Conservation (phyloP, 2,329 filamentous ascomycete genomes). For the Phoma herbarum region DNA sequence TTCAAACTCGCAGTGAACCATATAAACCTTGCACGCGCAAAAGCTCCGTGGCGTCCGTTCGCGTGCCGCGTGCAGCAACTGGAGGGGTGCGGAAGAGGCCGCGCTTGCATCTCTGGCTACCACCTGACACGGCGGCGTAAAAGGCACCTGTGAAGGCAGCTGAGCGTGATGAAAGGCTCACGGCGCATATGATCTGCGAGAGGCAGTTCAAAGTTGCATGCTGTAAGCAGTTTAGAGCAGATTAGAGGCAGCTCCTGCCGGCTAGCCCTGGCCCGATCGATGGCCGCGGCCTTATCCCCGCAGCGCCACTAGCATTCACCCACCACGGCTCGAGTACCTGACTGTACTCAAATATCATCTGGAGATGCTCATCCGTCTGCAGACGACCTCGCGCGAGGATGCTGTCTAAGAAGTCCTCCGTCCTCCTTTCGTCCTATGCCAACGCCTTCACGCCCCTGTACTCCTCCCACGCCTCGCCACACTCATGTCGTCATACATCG, state of each 20-base stretch:
- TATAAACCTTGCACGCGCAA: slow-evolving; percentile 10
- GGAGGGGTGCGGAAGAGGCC: slow-evolving; percentile 25
- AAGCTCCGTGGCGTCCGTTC: slow-evolving; percentile 15
- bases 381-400: slow-evolving; percentile 42
- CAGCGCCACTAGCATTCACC: slow-evolving; percentile 16
- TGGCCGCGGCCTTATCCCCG: slow-evolving; percentile 12
- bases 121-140: slow-evolving; percentile 31
- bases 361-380: slow-evolving; percentile 36
- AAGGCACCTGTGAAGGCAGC: neutral
- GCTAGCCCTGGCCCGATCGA: slow-evolving; percentile 5
- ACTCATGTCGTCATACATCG: slow-evolving; percentile 54
- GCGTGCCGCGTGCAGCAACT: slow-evolving; percentile 11
- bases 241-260: slow-evolving; percentile 1
- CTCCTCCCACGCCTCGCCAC: slow-evolving; percentile 33
- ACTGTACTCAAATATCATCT: slow-evolving; percentile 16
- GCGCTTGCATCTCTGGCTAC: slow-evolving; percentile 27
- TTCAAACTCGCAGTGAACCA: slow-evolving; percentile 32
- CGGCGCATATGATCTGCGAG: neutral
- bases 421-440: slow-evolving; percentile 33
- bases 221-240: slow-evolving; percentile 17
- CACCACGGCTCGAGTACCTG: slow-evolving; percentile 16
- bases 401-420: slow-evolving; percentile 45
- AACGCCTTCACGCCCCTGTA: slow-evolving; percentile 27
- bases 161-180: neutral
- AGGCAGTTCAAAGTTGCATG: neutral